These are phyloP conservation scores for Hypoxylon sp. DNA, from an alignment of 2,329 filamentous ascomycete genomes.

Conservation along the genomic window DNA sequence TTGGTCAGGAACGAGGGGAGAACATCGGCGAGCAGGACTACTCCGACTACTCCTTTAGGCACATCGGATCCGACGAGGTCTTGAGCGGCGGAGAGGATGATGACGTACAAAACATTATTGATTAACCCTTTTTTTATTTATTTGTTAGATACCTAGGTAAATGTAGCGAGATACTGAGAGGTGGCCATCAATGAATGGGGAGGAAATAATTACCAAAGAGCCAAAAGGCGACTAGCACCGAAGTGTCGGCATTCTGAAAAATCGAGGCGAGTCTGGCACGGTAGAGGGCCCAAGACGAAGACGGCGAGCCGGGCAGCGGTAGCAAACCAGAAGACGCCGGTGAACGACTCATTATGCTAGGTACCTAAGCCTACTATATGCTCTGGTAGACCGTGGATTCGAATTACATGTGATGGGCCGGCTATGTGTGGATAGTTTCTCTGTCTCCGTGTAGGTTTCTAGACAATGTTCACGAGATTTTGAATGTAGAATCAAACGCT, in stretches of 20 bases:
- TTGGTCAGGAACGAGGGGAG: conserved; percentile 90
- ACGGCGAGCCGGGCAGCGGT: conserved; percentile 65
- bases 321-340: conserved; percentile 51
- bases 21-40: conserved; percentile 93
- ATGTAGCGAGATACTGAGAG: background rate
- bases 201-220: conserved; percentile 81
- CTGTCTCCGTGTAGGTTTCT: too few species aligned
- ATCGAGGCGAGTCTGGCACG: conserved; percentile 68
- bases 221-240: conserved; percentile 87
- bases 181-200: background rate
- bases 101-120: conserved; percentile 97
- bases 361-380: too few species aligned
- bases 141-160: conserved; percentile 19
- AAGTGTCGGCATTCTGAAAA: conserved; percentile 72
- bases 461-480: too few species aligned
- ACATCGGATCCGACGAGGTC: conserved; percentile 88
- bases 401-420: too few species aligned
- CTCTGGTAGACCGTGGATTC: too few species aligned
- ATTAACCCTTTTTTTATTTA: conserved; percentile 80
- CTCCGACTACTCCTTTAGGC: conserved; percentile 89
- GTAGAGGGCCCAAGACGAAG: conserved; percentile 78
- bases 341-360: conserved; percentile 35
- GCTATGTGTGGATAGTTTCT: too few species aligned
- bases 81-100: conserved; percentile 93
- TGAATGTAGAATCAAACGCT: too few species aligned